Base-by-base conservation (phyloP, 208 protist species). In the Crithidia thermophila region DNA sequence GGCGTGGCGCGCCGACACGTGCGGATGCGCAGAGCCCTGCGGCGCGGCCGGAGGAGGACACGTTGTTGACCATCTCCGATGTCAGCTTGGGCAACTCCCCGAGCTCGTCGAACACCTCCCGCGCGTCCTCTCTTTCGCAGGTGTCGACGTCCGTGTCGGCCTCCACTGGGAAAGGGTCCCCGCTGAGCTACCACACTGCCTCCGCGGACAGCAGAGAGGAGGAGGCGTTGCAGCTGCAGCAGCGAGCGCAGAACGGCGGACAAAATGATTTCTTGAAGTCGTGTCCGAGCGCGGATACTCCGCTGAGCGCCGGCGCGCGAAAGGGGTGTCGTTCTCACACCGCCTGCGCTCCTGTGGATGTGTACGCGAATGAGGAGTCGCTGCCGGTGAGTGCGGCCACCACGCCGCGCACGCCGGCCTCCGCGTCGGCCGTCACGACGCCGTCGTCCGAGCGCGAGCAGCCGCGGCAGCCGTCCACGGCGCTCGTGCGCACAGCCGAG, bases 291-390 rank as follows among this genome's bases (percentile, higher is more conserved):
- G n/a, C n/a, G n/a, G n/a, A n/a, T n/a, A n/a, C n/a, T n/a, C n/a
- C n/a, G n/a, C n/a, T n/a, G n/a, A n/a, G n/a, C n/a, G n/a, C n/a
- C n/a, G n/a, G n/a, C n/a, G n/a, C n/a, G n/a, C n/a, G n/a, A n/a
- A n/a, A n/a, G n/a, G n/a, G n/a, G n/a, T n/a, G n/a, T n/a, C n/a
- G n/a, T n/a, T n/a, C n/a, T n/a, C n/a, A n/a, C n/a, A n/a, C n/a
- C n/a, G n/a, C n/a, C n/a, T n/a, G n/a, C n/a, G n/a, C n/a, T n/a
- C n/a, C n/a, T n/a, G n/a, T n/a, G n/a, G n/a, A n/a, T n/a, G n/a
- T n/a, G n/a, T n/a, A n/a, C n/a, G n/a, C n/a, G 34, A 39, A 66
- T 13, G 59, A 67, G 34, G 45, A 55, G 36, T 64, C 67, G 20
- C 23, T 55, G 21, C 37, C 50, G 39, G 30, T 27, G 4, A 72